Evolutionary conservation across 169 alveolate species (phyloP).

Genomic region (Amoebophrya sp.): DNA sequence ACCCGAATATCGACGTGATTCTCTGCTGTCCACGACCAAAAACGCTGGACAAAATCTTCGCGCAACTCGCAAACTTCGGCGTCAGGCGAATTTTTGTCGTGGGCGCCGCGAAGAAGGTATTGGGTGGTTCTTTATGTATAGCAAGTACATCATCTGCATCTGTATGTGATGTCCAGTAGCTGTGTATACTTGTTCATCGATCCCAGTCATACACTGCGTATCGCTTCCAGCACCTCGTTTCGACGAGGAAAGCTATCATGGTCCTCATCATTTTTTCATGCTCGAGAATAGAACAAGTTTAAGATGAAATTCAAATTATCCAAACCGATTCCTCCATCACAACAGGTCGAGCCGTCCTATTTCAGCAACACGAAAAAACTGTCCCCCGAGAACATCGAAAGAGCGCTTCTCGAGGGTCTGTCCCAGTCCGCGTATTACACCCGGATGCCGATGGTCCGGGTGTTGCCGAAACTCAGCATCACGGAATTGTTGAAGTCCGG

Average conservation of each 20-base stretch:
- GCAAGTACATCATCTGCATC: no score
- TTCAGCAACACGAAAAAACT: background rate
- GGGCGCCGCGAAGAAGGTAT: background rate
- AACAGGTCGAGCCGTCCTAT: slow-evolving; percentile 1
- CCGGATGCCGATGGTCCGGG: background rate
- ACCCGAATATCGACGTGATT: background rate
- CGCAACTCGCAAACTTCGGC: background rate
- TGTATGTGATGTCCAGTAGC: no score
- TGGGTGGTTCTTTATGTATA: background rate
- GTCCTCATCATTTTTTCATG: no score
- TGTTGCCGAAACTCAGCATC: background rate
- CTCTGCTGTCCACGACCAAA: background rate
- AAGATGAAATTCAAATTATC: no score
- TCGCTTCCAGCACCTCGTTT: no score
- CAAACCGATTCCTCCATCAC: no score
- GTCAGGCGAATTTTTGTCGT: background rate
- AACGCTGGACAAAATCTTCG: background rate
- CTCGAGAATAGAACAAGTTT: no score
- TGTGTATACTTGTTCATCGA: no score
- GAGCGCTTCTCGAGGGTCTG: background rate
- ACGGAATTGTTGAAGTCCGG: background rate
- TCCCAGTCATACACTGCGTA: no score
- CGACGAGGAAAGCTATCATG: no score
- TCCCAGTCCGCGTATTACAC: background rate
- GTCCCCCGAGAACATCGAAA: background rate